These are phyloP conservation scores for Aspergillus fischeri DNA, from an alignment of 2,329 filamentous ascomycete species.

Conservation along the genomic window DNA sequence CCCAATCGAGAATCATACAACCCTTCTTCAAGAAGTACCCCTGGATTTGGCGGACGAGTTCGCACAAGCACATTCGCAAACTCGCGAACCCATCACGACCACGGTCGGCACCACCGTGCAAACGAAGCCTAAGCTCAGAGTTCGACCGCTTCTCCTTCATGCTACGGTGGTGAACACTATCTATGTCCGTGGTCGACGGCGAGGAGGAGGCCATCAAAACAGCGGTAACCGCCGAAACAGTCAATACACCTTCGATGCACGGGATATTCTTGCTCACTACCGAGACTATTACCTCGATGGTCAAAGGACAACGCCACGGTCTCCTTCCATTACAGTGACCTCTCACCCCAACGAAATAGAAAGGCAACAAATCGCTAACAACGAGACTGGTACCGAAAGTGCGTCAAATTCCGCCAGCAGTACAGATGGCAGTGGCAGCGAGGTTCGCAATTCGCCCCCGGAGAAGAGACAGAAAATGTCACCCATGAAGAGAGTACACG, in stretches of 20 bases:
- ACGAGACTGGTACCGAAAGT: background rate
- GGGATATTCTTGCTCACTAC: conserved; percentile 29
- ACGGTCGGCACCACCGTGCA: conserved; percentile 4
- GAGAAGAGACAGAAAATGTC: background rate
- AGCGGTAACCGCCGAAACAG: conserved; percentile 13
- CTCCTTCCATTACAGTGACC: background rate
- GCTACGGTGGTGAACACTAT: conserved; percentile 84
- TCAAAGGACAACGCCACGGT: conserved; percentile 17
- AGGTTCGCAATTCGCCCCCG: background rate
- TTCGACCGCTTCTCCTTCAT: conserved; percentile 68
- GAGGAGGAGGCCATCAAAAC: conserved; percentile 3
- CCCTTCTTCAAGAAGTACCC: conserved; percentile 13
- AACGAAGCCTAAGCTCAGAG: conserved; percentile 18
- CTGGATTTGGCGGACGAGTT: conserved; percentile 3
- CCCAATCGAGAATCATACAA: background rate
- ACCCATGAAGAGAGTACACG: background rate
- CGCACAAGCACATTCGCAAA: background rate
- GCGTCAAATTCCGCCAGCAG: background rate
- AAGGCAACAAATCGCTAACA: background rate
- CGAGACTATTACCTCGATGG: conserved; percentile 32
- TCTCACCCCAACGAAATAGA: background rate
- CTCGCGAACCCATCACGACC: background rate
- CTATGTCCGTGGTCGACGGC: conserved; percentile 49
- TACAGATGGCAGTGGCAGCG: conserved; percentile 1
- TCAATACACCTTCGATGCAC: conserved; percentile 47